Percentiles rank a stretch among this genome's conserved stretches.
Conservation (phyloP, 768 basidiomycete species). For the Hypsizygus marmoreus region DNA sequence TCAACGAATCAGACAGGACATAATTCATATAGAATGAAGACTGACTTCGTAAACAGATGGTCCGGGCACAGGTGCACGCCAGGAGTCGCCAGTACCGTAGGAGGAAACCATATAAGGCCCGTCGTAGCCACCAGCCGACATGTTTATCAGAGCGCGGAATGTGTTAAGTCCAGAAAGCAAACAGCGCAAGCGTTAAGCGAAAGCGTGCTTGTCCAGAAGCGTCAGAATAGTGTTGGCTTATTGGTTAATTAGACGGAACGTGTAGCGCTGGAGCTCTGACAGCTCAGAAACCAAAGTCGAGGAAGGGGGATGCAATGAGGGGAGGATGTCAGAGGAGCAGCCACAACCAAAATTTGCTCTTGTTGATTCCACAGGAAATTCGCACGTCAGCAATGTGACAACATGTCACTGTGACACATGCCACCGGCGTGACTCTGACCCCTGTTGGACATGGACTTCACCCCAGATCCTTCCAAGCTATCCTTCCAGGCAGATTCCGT, state of each 20-base stretch:
- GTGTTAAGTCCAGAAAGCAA: constrained; percentile 10
- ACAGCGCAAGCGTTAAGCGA: too few species aligned
- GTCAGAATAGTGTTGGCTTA: background rate
- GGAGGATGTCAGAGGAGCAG: constrained; percentile 16
- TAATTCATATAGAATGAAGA: constrained; percentile 13
- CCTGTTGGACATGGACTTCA: constrained; percentile 14
- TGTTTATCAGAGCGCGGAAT: constrained; percentile 23
- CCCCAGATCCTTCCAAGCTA: constrained; percentile 48
- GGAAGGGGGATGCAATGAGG: constrained; percentile 5
- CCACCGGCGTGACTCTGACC: constrained; percentile 3
- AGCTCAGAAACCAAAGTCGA: constrained; percentile 6
- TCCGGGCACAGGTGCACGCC: constrained; percentile 32
- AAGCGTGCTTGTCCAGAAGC: too few species aligned
- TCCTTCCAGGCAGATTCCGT: constrained; percentile 51
- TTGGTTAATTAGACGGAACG: background rate
- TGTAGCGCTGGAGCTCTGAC: background rate
- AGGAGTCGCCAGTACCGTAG: constrained; percentile 31
- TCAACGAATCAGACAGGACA: too few species aligned
- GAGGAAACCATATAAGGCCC: constrained; percentile 31
- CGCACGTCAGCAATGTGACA: constrained; percentile 9
- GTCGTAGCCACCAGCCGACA: constrained; percentile 46
- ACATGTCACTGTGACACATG: constrained; percentile 1
- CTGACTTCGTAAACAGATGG: constrained; percentile 43
- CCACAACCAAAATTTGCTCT: constrained; percentile 32
- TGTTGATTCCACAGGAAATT: constrained; percentile 28